Conservation (phyloP, 805 yeast species). For the Candida stauntonica region DNA sequence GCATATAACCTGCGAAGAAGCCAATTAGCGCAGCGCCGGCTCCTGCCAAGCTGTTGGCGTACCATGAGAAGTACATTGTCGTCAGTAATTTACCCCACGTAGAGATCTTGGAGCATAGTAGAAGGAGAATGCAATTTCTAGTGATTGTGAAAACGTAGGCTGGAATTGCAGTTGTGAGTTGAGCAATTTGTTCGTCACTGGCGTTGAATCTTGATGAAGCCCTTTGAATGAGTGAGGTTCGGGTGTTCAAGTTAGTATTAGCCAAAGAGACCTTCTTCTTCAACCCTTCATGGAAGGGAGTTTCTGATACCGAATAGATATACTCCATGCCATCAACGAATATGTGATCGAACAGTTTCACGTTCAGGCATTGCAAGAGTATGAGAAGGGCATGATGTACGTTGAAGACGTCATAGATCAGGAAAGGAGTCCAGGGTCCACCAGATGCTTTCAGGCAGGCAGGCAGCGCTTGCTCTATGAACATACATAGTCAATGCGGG, state of each 20-base stretch:
- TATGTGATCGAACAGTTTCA: not conserved
- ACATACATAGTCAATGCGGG: no score
- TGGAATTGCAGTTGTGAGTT: not conserved
- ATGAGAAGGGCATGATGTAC: not conserved
- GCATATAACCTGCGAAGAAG: slow-evolving; percentile 8
- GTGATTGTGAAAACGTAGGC: not conserved
- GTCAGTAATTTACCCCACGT: no score
- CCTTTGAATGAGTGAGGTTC: not conserved
- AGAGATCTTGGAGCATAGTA: no score
- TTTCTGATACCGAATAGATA: not conserved
- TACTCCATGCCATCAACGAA: not conserved
- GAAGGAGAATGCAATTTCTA: no score
- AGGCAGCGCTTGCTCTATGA: no score
- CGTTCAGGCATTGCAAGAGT: not conserved
- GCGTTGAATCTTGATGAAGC: not conserved
- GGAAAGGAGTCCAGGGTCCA: no score
- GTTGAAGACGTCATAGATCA: not conserved
- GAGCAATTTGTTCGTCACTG: not conserved
- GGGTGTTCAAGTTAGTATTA: not conserved
- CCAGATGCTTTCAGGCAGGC: no score
- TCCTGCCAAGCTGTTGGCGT: slow-evolving; percentile 13
- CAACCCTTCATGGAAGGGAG: not conserved
- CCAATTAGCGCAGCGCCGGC: slow-evolving; percentile 6
- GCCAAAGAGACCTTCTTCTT: not conserved
- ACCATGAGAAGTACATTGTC: slow-evolving; percentile 8